These are phyloP conservation scores for Fragaria ananassa DNA, from an alignment of 306 rosid species.

Conservation along the genomic window DNA sequence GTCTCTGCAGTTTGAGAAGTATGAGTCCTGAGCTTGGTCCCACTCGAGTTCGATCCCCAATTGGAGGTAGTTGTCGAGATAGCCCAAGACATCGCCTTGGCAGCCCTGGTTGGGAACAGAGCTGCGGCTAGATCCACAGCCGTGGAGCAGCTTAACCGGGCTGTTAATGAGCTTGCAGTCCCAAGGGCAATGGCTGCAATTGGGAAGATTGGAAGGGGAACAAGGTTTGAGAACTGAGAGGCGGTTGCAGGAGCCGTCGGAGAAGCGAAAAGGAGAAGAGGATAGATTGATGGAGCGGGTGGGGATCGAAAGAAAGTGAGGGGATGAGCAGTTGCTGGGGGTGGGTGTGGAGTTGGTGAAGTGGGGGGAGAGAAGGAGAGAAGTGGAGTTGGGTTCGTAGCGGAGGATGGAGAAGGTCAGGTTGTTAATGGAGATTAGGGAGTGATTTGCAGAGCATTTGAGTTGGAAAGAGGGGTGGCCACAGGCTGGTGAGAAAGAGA, in stretches of 20 bases:
- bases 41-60: slow-evolving; percentile 64
- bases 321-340: slow-evolving; percentile 27
- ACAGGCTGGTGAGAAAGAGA: slow-evolving; percentile 64
- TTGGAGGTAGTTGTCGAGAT: slow-evolving; percentile 40
- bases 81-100: slow-evolving; percentile 55
- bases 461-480: slow-evolving; percentile 93
- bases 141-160: slow-evolving; percentile 46
- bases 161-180: slow-evolving; percentile 65
- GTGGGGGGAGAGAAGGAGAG: slow-evolving; percentile 55
- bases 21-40: slow-evolving; percentile 63
- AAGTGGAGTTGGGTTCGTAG: slow-evolving; percentile 55
- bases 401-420: slow-evolving; percentile 55
- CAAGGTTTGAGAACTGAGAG: slow-evolving; percentile 64
- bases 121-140: slow-evolving; percentile 47
- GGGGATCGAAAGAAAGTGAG: slow-evolving; percentile 42
- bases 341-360: background rate
- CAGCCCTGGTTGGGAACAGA: slow-evolving; percentile 47
- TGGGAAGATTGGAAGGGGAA: slow-evolving; percentile 44
- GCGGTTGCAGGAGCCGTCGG: slow-evolving; percentile 60
- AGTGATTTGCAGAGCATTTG: slow-evolving; percentile 47
- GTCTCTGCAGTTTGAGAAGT: slow-evolving; percentile 50
- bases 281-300: slow-evolving; percentile 52
- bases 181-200: slow-evolving; percentile 70
- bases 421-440: slow-evolving; percentile 59
- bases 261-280: slow-evolving; percentile 54